Evolutionary conservation across 2,329 filamentous ascomycete genomes (phyloP).

Genomic region (Raffaelea arxii): DNA sequence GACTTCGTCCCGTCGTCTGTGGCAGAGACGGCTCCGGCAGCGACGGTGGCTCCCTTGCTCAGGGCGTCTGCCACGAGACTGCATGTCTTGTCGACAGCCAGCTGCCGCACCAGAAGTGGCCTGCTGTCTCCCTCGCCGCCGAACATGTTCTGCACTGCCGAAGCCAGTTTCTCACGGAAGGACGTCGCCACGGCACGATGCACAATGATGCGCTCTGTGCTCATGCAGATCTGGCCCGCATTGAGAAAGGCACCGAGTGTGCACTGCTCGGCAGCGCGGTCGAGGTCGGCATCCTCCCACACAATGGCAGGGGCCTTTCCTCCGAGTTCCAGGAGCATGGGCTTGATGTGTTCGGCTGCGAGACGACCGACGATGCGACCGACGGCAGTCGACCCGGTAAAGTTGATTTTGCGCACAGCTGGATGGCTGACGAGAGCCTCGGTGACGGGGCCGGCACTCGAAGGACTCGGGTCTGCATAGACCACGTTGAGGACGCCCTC

Average conservation of each 20-base stretch:
- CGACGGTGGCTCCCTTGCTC: constrained; percentile 51
- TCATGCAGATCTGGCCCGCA: constrained; percentile 78
- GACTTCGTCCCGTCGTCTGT: no score
- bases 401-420: constrained; percentile 70
- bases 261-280: constrained; percentile 58
- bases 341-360: constrained; percentile 68
- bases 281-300: constrained; percentile 68
- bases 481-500: constrained; percentile 62
- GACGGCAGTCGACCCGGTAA: constrained; percentile 68
- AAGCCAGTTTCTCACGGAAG: constrained; percentile 34
- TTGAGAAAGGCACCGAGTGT: constrained; percentile 64
- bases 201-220: constrained; percentile 63
- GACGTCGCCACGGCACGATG: constrained; percentile 34
- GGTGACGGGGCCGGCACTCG: constrained; percentile 59
- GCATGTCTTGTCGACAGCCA: no score
- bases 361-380: constrained; percentile 62
- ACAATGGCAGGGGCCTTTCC: constrained; percentile 76
- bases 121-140: neutral
- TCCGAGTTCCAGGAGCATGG: constrained; percentile 70
- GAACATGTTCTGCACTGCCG: constrained; percentile 1
- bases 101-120: no score
- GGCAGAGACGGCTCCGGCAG: constrained; percentile 29
- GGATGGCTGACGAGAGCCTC: constrained; percentile 57
- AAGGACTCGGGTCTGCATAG: constrained; percentile 49
- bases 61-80: constrained; percentile 57